Percentiles rank a stretch among this genome's conserved stretches.
phyloP scores from a whole-genome alignment of 1,284 basidiomycete species.

The Apiotrichum mycotoxinovorans region DNA sequence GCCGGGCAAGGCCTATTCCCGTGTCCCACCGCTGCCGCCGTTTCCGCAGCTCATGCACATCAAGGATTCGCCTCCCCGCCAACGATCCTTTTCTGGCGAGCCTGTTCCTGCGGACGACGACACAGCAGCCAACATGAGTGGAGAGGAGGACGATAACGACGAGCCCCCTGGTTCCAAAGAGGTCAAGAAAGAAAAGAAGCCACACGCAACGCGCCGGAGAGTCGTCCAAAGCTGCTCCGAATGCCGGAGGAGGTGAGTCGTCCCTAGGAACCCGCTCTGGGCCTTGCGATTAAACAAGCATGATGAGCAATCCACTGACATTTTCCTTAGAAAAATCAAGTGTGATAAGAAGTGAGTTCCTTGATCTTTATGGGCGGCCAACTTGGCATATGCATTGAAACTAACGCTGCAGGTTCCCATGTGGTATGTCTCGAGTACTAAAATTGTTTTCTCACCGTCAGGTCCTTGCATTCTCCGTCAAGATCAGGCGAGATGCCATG shows the following conservation, averaged over 20 bases:
- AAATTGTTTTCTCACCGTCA: constrained; percentile 3
- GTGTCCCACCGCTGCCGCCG: constrained; percentile 32
- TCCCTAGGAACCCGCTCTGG: not conserved
- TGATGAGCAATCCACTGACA: constrained; percentile 1
- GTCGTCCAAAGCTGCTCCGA: constrained; percentile 52
- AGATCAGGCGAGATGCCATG: constrained; percentile 49
- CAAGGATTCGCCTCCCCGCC: constrained; percentile 21
- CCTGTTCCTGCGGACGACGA: constrained; percentile 14
- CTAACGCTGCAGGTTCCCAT: constrained; percentile 11
- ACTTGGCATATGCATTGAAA: constrained; percentile 24
- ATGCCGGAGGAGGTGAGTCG: constrained; percentile 40
- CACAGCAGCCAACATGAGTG: constrained; percentile 10
- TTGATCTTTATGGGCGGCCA: not conserved
- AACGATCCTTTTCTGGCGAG: constrained; percentile 12
- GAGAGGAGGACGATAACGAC: constrained; percentile 26
- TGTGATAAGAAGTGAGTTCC: constrained; percentile 49
- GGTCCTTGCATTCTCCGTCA: constrained; percentile 47
- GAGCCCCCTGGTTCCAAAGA: constrained; percentile 14
- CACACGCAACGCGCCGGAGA: constrained; percentile 42
- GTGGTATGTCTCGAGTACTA: constrained; percentile 2
- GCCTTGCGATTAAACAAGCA: not conserved
- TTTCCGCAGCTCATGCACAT: constrained; percentile 39
- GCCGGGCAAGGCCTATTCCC: constrained; percentile 28
- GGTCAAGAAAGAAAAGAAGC: constrained; percentile 37
- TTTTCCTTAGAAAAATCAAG: constrained; percentile 42